Percentiles rank a stretch among this genome's conserved stretches.
These are phyloP conservation scores for Saxophila tyrrhenica DNA, from an alignment of 495 filamentous ascomycete genomes.

Conservation along the genomic window DNA sequence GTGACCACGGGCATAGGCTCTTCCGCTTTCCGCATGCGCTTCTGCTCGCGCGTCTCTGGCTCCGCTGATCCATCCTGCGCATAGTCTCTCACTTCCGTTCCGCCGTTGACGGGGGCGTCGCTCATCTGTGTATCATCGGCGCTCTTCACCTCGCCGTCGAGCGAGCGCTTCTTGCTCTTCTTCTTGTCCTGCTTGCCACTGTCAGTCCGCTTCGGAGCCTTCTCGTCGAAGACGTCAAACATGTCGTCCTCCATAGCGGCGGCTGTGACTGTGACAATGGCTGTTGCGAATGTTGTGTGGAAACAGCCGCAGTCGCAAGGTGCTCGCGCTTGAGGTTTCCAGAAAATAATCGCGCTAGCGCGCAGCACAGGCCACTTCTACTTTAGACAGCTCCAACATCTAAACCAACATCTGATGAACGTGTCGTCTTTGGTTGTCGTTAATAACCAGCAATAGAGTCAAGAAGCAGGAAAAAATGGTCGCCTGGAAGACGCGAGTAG, in stretches of 20 bases:
- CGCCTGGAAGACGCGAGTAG: constrained; percentile 14
- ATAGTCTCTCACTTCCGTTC: constrained; percentile 24
- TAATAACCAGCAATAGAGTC: too few species aligned
- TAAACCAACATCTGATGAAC: too few species aligned
- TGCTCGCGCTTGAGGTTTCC: too few species aligned
- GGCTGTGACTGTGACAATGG: not conserved
- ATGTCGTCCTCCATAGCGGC: constrained; percentile 23
- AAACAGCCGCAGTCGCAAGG: too few species aligned
- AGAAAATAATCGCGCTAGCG: not conserved
- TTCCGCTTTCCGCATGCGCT: constrained; percentile 63
- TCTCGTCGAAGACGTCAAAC: constrained; percentile 32
- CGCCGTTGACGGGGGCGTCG: constrained; percentile 29
- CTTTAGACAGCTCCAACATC: not conserved
- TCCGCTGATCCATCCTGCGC: constrained; percentile 16
- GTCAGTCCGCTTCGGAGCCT: constrained; percentile 6
- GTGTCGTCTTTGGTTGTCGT: too few species aligned
- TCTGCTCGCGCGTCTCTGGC: constrained; percentile 45
- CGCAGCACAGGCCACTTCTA: not conserved
- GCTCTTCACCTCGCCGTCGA: constrained; percentile 61
- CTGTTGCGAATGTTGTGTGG: too few species aligned
- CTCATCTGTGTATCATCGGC: constrained; percentile 21
- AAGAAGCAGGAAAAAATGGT: constrained; percentile 6
- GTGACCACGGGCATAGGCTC: constrained; percentile 74
- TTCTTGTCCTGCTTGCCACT: constrained; percentile 12
- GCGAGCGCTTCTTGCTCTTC: constrained; percentile 48